Evolutionary conservation across 805 yeast genomes (phyloP).

Genomic region (Candida maltosa): DNA sequence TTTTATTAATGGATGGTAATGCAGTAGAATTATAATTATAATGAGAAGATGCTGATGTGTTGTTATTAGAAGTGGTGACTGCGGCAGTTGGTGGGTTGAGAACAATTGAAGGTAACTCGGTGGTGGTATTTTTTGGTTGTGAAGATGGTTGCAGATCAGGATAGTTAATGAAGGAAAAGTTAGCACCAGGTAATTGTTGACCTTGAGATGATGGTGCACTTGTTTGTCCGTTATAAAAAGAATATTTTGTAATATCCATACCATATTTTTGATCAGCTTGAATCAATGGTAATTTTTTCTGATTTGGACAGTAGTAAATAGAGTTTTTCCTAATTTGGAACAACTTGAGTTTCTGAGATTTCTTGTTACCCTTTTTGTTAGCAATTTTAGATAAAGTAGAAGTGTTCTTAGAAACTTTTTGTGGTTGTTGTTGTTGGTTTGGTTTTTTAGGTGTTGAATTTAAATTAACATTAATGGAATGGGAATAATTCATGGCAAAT

Average conservation of each 20-base stretch:
- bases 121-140: too few species aligned
- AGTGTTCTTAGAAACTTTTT: slow-evolving; percentile 1
- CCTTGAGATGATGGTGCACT: too few species aligned
- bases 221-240: too few species aligned
- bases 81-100: slow-evolving; percentile 7
- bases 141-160: too few species aligned
- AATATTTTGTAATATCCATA: too few species aligned
- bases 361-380: slow-evolving; percentile 3
- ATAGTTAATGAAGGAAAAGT: not conserved
- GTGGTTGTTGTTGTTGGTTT: slow-evolving; percentile 2
- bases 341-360: slow-evolving; percentile 25
- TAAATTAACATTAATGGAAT: slow-evolving; percentile 22
- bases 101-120: slow-evolving; percentile 5
- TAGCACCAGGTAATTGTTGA: too few species aligned
- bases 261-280: slow-evolving; percentile 4
- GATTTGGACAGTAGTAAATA: slow-evolving; percentile 18
- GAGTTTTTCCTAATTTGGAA: slow-evolving; percentile 37
- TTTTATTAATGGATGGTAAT: slow-evolving; percentile 41
- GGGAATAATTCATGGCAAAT: slow-evolving; percentile 8
- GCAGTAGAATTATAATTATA: slow-evolving; percentile 7
- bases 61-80: too few species aligned
- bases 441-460: slow-evolving; percentile 12
- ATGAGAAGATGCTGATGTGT: too few species aligned
- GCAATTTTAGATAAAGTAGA: slow-evolving; percentile 21
- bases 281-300: slow-evolving; percentile 10